phyloP scores from a whole-genome alignment of 176 grass and related monocot species.

The Carex parvula region DNA sequence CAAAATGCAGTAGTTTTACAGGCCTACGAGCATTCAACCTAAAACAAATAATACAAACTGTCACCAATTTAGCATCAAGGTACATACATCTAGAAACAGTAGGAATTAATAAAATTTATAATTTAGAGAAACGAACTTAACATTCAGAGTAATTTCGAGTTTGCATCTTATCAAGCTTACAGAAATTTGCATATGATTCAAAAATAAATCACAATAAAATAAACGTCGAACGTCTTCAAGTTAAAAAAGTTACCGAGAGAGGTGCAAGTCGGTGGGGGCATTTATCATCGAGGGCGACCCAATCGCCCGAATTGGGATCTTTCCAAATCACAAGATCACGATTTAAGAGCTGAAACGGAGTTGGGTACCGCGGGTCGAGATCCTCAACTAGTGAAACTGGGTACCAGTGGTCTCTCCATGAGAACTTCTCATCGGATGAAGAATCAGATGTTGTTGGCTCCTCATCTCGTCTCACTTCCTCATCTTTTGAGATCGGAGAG shows the following conservation, averaged over 20 bases:
- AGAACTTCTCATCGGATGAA: constrained; percentile 52
- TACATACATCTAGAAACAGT: neutral
- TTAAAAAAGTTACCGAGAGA: constrained; percentile 49
- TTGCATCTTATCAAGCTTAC: neutral
- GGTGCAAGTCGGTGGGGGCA: constrained; percentile 97
- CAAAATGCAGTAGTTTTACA: too few species aligned
- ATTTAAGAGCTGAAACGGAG: constrained; percentile 94
- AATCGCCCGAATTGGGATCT: constrained; percentile 66
- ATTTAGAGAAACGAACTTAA: neutral
- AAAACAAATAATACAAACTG: neutral
- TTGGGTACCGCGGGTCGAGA: constrained; percentile 71
- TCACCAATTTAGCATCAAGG: neutral
- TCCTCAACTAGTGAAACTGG: constrained; percentile 90
- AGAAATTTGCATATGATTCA: neutral
- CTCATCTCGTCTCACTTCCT: constrained; percentile 25
- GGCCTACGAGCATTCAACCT: too few species aligned
- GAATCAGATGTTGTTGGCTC: constrained; percentile 46
- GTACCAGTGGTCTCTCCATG: constrained; percentile 97
- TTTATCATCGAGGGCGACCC: constrained; percentile 80
- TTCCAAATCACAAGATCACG: constrained; percentile 96
- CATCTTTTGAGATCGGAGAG: constrained; percentile 35
- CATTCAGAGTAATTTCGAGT: neutral
- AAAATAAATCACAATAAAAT: neutral
- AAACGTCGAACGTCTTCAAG: neutral
- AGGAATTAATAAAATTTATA: neutral